phyloP scores from a whole-genome alignment of 139 green algal species.

The Choricystis sp. region DNA sequence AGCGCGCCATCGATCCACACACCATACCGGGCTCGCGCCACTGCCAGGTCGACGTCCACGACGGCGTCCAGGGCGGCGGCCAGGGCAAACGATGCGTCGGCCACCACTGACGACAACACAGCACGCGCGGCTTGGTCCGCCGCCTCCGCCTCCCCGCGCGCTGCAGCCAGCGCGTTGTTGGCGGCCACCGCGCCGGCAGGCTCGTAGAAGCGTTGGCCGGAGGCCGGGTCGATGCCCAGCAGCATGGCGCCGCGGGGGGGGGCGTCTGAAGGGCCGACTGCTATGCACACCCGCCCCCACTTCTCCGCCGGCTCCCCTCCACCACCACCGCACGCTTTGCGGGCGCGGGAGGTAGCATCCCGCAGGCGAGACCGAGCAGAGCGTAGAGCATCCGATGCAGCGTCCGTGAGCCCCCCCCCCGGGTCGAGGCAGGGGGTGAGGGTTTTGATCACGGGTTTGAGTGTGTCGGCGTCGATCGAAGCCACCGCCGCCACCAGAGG shows the following conservation, averaged over 20 bases:
- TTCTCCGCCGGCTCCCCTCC: conserved; percentile 45
- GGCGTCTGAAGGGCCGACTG: conserved; percentile 15
- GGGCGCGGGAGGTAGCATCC: background rate
- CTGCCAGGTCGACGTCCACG: conserved; percentile 42
- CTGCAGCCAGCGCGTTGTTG: conserved; percentile 65
- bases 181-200: conserved; percentile 41
- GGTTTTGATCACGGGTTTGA: background rate
- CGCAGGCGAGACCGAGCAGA: conserved; percentile 21
- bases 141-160: conserved; percentile 29
- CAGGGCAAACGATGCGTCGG: conserved; percentile 11
- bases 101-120: conserved; percentile 34
- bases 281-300: conserved; percentile 48
- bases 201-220: conserved; percentile 38
- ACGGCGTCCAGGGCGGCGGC: conserved; percentile 10
- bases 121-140: conserved; percentile 67
- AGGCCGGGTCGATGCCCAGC: conserved; percentile 24
- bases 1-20: conserved; percentile 44
- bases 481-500: background rate
- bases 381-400: conserved; percentile 40
- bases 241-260: conserved; percentile 29
- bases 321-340: background rate
- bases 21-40: conserved; percentile 39
- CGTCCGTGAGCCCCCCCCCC: conserved; percentile 28
- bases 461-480: background rate
- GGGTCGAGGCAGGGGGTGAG: conserved; percentile 21